Conservation (phyloP, 1,284 basidiomycete species). For the Cryptococcus hybrid region DNA sequence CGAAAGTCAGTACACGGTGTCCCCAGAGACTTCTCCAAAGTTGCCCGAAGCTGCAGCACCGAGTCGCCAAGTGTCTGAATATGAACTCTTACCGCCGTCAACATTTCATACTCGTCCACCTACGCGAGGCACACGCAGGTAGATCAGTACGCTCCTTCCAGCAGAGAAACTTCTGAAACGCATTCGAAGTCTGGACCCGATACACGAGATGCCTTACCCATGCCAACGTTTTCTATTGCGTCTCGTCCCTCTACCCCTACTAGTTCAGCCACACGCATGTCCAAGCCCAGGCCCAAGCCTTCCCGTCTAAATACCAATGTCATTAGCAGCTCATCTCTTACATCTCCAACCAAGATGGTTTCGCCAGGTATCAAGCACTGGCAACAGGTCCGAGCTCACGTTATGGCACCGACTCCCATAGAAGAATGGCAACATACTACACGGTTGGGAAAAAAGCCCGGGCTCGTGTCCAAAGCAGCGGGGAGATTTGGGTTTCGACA, state of each 20-base stretch:
- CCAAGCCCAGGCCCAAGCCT: constrained; percentile 26
- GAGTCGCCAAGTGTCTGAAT: neutral
- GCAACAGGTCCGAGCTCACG: constrained; percentile 42
- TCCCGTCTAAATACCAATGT: constrained; percentile 32
- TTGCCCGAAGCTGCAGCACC: neutral
- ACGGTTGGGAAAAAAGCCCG: constrained; percentile 15
- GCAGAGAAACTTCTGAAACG: constrained; percentile 5
- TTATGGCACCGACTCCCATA: constrained; percentile 30
- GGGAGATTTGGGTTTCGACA: constrained; percentile 39
- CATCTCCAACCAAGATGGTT: constrained; percentile 24
- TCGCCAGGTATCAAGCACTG: constrained; percentile 43
- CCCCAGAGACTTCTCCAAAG: constrained; percentile 24
- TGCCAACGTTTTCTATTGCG: constrained; percentile 8
- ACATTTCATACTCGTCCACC: neutral
- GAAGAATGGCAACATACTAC: constrained; percentile 19
- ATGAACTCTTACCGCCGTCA: neutral
- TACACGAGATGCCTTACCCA: neutral
- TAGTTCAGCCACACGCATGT: constrained; percentile 2
- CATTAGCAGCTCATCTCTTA: constrained; percentile 1
- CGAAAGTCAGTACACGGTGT: constrained; percentile 21
- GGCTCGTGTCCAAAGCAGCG: constrained; percentile 38
- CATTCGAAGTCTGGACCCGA: constrained; percentile 9
- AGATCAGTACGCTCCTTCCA: neutral
- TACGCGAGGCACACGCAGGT: neutral
- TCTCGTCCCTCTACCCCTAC: constrained; percentile 18